A percentile compares a stretch with the other conserved stretches of the same genome.
phyloP scores from a whole-genome alignment of 2,329 filamentous ascomycete species.

The Penicillium sp. region DNA sequence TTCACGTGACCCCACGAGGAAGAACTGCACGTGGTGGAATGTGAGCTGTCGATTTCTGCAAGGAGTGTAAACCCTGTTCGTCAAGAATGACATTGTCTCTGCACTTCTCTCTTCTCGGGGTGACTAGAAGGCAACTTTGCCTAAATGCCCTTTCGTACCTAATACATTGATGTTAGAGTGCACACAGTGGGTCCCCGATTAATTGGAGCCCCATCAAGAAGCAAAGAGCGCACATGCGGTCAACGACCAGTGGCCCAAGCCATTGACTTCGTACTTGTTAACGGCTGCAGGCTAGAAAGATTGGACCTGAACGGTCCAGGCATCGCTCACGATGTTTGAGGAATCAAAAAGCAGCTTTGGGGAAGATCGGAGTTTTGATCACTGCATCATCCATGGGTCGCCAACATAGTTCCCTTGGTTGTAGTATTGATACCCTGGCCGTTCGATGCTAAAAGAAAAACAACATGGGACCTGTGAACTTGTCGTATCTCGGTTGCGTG shows the following conservation, averaged over 20 bases:
- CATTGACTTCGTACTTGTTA: no score
- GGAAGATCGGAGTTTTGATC: not conserved
- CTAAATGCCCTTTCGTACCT: not conserved
- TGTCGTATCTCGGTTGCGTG: no score
- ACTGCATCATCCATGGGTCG: not conserved
- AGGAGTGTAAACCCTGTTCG: not conserved
- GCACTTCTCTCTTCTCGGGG: not conserved
- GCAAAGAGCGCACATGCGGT: not conserved
- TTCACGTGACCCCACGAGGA: conserved; percentile 21
- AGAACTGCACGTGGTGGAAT: conserved; percentile 10
- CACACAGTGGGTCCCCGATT: not conserved
- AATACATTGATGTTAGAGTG: not conserved
- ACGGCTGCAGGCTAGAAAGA: no score
- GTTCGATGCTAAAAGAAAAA: not conserved
- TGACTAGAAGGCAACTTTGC: not conserved
- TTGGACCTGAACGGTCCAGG: no score
- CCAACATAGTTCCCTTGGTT: not conserved
- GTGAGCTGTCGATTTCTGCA: not conserved
- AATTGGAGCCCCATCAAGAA: not conserved
- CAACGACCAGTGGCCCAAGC: not conserved
- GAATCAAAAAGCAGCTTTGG: not conserved
- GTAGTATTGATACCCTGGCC: not conserved
- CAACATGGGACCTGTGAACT: no score
- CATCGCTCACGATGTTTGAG: no score
- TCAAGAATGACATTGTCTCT: not conserved